Conservation (phyloP, 2,329 filamentous ascomycete species). For the Ophiostoma sp. region DNA sequence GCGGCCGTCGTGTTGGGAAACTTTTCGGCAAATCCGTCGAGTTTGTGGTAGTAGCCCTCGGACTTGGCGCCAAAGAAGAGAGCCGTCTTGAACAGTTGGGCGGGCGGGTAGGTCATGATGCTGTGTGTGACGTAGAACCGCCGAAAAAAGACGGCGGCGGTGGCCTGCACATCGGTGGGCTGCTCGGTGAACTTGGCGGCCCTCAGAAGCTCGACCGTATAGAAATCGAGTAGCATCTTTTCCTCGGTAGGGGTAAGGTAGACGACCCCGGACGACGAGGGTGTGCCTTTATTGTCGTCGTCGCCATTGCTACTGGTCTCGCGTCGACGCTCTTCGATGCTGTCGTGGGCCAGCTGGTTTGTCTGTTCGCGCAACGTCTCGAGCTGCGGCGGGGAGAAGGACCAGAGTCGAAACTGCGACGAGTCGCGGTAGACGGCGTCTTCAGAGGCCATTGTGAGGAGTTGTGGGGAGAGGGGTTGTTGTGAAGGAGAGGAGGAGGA, state of each 20-base stretch:
- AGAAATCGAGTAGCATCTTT: constrained; percentile 75
- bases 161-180: constrained; percentile 60
- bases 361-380: constrained; percentile 72
- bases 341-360: constrained; percentile 69
- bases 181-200: constrained; percentile 56
- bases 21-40: constrained; percentile 61
- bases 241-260: constrained; percentile 85
- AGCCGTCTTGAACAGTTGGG: constrained; percentile 83
- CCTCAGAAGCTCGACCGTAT: constrained; percentile 60
- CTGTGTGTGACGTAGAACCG: constrained; percentile 96
- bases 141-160: constrained; percentile 84
- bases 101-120: constrained; percentile 92
- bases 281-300: constrained; percentile 30
- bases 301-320: constrained; percentile 38
- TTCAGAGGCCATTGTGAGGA: constrained; percentile 67
- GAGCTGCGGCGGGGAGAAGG: constrained; percentile 75
- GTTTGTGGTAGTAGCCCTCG: constrained; percentile 68
- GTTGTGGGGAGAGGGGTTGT: neutral
- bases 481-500: neutral
- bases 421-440: constrained; percentile 88
- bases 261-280: constrained; percentile 26
- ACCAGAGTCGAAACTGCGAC: constrained; percentile 90
- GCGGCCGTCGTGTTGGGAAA: constrained; percentile 72
- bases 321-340: constrained; percentile 60
- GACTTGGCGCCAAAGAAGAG: constrained; percentile 94